Percentiles rank a stretch among this genome's conserved stretches.
Evolutionary conservation across 768 basidiomycete species (phyloP).

Genomic region (Cytidiella melzeri): DNA sequence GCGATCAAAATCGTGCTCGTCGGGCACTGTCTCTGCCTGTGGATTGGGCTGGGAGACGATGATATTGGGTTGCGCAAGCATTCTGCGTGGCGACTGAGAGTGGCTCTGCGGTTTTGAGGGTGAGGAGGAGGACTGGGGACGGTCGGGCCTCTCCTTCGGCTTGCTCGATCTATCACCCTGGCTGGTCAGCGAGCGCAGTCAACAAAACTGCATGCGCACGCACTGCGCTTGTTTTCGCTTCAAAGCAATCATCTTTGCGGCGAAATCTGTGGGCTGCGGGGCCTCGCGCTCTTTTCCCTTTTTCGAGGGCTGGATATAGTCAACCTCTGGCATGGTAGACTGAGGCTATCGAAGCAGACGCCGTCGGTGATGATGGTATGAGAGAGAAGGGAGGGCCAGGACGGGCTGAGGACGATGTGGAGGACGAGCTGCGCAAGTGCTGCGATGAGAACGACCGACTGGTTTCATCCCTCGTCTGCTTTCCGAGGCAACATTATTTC

Average conservation of each 20-base stretch:
- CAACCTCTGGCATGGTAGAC: constrained; percentile 17
- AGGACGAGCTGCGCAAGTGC: constrained; percentile 11
- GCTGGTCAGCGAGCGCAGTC: neutral
- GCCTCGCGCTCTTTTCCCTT: constrained; percentile 31
- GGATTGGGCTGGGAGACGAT: constrained; percentile 39
- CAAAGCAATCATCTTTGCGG: constrained; percentile 61
- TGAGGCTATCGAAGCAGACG: constrained; percentile 39
- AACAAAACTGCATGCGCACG: constrained; percentile 19
- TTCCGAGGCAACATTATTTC: constrained; percentile 6
- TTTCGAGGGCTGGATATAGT: constrained; percentile 19
- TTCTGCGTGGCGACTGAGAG: constrained; percentile 27
- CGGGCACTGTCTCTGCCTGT: constrained; percentile 43
- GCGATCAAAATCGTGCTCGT: constrained; percentile 69
- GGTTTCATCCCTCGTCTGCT: constrained; percentile 4
- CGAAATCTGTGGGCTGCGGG: constrained; percentile 41
- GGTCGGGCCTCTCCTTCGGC: constrained; percentile 42
- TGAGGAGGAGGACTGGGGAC: constrained; percentile 28
- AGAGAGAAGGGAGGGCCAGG: constrained; percentile 36
- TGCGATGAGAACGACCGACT: constrained; percentile 11
- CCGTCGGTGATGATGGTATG: constrained; percentile 93
- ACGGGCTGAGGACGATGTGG: constrained; percentile 1
- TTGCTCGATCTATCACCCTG: constrained; percentile 36
- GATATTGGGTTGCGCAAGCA: constrained; percentile 18
- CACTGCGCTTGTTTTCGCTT: constrained; percentile 61
- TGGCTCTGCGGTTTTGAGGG: constrained; percentile 27